Percentiles rank a stretch among this genome's conserved stretches.
Evolutionary conservation across 441 rosid species (phyloP).

Genomic region (Pelargonium cotyledonis): DNA sequence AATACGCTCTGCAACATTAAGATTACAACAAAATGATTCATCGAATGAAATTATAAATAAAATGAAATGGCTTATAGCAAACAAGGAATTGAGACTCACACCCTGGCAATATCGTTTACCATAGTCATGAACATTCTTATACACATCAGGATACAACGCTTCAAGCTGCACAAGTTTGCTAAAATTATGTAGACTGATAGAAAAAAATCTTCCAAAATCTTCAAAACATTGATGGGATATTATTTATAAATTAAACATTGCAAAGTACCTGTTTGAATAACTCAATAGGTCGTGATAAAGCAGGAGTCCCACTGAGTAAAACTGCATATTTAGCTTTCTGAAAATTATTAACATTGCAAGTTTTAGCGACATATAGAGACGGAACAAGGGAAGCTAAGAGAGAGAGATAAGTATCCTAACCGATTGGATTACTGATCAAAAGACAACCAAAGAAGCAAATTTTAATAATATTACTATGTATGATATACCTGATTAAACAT

Average conservation of each 20-base stretch:
- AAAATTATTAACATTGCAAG: constrained; percentile 22
- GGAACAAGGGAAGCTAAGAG: background rate
- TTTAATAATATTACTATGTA: too few species aligned
- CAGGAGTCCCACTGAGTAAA: constrained; percentile 94
- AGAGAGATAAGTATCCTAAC: background rate
- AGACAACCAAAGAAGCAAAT: background rate
- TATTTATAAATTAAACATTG: constrained; percentile 6
- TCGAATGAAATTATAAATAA: constrained; percentile 6
- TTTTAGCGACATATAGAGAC: background rate
- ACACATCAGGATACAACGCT: constrained; percentile 86
- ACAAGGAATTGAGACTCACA: constrained; percentile 38
- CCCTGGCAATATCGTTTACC: constrained; percentile 91
- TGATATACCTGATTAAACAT: too few species aligned
- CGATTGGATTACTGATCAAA: constrained; percentile 1
- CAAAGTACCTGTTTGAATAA: constrained; percentile 74
- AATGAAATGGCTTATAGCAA: background rate
- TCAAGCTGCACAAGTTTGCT: constrained; percentile 52
- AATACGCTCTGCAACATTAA: constrained; percentile 57
- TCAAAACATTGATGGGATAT: constrained; percentile 13
- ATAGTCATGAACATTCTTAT: constrained; percentile 74
- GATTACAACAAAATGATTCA: constrained; percentile 16
- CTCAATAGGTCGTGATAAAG: constrained; percentile 93
- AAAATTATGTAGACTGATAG: background rate
- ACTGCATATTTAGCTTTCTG: constrained; percentile 90
- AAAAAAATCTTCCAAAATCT: constrained; percentile 11